Conservation (phyloP, 176 grass and related monocot genomes). For the Rhynchospora tenuis region DNA sequence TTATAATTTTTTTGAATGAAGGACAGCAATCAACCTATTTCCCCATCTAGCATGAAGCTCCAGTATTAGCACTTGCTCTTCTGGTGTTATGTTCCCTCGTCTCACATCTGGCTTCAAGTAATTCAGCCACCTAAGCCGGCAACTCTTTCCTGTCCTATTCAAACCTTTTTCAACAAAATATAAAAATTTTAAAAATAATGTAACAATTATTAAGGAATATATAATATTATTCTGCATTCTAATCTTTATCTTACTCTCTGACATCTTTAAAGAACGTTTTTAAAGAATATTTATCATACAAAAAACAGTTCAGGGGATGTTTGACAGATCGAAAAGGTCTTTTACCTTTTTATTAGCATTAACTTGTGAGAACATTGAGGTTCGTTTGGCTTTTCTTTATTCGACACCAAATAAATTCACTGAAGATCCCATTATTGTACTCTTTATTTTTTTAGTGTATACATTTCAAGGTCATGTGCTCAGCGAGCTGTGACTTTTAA, state of each 20-base stretch:
- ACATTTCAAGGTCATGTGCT: neutral
- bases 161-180: slow-evolving; percentile 33
- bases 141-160: slow-evolving; percentile 73
- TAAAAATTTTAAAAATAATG: neutral
- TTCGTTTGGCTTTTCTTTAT: neutral
- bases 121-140: slow-evolving; percentile 67
- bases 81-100: slow-evolving; percentile 62
- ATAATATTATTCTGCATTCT: neutral
- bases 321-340: too few species aligned
- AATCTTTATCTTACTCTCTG: neutral
- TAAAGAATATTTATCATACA: neutral
- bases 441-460: neutral
- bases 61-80: slow-evolving; percentile 63
- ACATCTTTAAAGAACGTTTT: neutral
- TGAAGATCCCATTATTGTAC: neutral
- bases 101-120: slow-evolving; percentile 62
- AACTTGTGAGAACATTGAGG: neutral
- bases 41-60: slow-evolving; percentile 64
- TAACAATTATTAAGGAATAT: neutral
- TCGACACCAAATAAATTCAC: neutral
- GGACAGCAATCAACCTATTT: slow-evolving; percentile 36
- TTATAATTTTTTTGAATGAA: neutral
- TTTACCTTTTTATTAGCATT: neutral
- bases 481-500: neutral
- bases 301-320: too few species aligned